Percentiles rank a stretch among this genome's conserved stretches.
Conservation (phyloP, 345 rosid genomes). For the Moricandia arvensis region DNA sequence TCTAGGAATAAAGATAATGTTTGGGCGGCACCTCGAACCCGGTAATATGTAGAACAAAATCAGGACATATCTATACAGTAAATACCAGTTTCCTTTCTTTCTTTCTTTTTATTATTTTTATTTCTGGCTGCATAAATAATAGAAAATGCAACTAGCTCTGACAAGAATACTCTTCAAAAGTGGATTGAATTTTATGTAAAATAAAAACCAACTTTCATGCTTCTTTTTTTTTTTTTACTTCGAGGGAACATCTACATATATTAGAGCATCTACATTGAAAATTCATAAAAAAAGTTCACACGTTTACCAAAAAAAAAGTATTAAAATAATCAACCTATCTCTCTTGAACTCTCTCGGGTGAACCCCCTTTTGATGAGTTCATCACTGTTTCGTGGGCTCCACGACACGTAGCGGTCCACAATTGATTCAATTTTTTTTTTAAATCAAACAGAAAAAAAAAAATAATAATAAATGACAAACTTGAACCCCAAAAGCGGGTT, state of each 20-base stretch:
- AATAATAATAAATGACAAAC: too few species aligned
- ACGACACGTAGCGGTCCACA: too few species aligned
- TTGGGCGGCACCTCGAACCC: slow-evolving; percentile 25
- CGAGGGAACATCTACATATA: slow-evolving; percentile 23
- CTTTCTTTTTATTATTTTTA: neutral
- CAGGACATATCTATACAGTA: slow-evolving; percentile 22
- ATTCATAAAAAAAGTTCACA: too few species aligned
- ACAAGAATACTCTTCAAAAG: slow-evolving; percentile 27
- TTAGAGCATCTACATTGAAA: too few species aligned
- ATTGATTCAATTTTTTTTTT: too few species aligned
- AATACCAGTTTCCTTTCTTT: neutral
- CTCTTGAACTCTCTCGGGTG: too few species aligned
- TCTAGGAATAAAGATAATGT: slow-evolving; percentile 14
- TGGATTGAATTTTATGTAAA: slow-evolving; percentile 8
- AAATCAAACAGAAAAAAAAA: too few species aligned
- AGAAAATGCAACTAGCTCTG: slow-evolving; percentile 3
- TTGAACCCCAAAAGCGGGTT: too few species aligned
- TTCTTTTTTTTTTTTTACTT: slow-evolving; percentile 13
- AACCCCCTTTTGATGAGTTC: too few species aligned
- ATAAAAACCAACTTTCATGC: slow-evolving; percentile 1
- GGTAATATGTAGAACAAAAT: slow-evolving; percentile 32
- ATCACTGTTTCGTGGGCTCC: too few species aligned
- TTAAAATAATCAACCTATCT: too few species aligned
- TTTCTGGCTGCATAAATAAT: slow-evolving; percentile 8
- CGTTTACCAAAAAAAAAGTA: too few species aligned